These are phyloP conservation scores for Alisma plantagoaquatica DNA, from an alignment of 106 monocot species.

Conservation along the genomic window DNA sequence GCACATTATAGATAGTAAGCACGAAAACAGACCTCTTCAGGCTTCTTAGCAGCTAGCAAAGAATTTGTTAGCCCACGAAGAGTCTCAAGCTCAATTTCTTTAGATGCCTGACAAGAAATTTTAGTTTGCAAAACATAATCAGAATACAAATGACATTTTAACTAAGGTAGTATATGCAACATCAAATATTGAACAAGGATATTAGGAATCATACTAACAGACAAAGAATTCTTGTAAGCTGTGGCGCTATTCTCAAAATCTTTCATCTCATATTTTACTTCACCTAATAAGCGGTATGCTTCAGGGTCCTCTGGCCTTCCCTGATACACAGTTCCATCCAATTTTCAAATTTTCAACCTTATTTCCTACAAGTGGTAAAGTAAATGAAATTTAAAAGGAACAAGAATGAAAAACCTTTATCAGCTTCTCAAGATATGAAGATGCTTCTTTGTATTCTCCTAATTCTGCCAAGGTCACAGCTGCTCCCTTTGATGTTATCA, in stretches of 20 bases:
- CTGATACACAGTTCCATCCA: constrained; percentile 46
- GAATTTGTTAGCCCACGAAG: constrained; percentile 81
- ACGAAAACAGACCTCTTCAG: constrained; percentile 40
- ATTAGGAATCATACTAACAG: too few relatives aligned
- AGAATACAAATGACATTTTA: too few relatives aligned
- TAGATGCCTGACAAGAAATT: constrained; percentile 38
- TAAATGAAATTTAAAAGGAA: not conserved
- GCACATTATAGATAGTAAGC: not conserved
- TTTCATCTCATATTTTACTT: constrained; percentile 74
- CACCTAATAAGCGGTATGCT: constrained; percentile 72
- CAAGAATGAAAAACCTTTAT: constrained; percentile 38
- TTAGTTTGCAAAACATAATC: too few relatives aligned
- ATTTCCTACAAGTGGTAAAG: not conserved
- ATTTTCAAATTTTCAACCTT: constrained; percentile 5
- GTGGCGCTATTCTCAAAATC: constrained; percentile 85
- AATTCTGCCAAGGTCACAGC: constrained; percentile 65
- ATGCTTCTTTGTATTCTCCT: constrained; percentile 67
- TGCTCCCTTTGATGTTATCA: constrained; percentile 47
- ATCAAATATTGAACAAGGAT: too few relatives aligned
- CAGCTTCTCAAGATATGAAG: constrained; percentile 64
- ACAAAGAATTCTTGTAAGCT: constrained; percentile 60
- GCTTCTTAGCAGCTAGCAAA: constrained; percentile 72
- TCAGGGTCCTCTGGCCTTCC: constrained; percentile 55
- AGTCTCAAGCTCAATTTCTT: constrained; percentile 55
- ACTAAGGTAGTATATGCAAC: too few relatives aligned